These are phyloP conservation scores for Blastocystis sp. DNA, from an alignment of 352 stramenopile genomes.

Conservation along the genomic window DNA sequence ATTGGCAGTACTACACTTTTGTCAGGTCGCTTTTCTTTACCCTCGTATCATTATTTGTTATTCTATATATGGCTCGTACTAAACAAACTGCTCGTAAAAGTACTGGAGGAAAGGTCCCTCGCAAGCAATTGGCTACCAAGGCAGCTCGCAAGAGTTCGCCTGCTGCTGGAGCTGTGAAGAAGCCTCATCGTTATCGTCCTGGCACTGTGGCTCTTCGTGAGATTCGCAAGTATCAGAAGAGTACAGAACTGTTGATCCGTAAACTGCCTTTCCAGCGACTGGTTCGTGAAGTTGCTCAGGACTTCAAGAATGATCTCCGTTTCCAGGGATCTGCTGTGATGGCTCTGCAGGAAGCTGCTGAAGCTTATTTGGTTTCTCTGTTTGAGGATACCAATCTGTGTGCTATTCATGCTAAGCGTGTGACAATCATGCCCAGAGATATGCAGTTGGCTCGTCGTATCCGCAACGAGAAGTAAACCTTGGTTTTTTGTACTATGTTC, in stretches of 20 bases:
- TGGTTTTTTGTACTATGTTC: neutral
- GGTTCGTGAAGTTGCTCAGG: constrained; percentile 74
- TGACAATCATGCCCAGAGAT: constrained; percentile 89
- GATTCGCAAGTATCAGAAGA: constrained; percentile 89
- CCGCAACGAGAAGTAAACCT: constrained; percentile 69
- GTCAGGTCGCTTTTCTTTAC: neutral
- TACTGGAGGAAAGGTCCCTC: constrained; percentile 83
- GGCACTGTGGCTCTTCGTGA: constrained; percentile 78
- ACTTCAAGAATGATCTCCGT: constrained; percentile 87
- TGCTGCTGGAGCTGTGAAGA: constrained; percentile 85
- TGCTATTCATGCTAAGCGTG: constrained; percentile 84
- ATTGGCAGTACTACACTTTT: neutral
- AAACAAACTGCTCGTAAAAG: constrained; percentile 94
- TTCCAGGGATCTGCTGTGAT: constrained; percentile 89
- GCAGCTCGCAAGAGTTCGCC: constrained; percentile 82
- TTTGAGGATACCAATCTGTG: constrained; percentile 86
- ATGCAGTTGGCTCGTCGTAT: constrained; percentile 83
- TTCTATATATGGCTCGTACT: constrained; percentile 74
- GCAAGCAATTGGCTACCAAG: constrained; percentile 86
- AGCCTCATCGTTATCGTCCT: constrained; percentile 72
- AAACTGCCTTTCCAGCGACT: constrained; percentile 69
- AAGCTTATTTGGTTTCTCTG: constrained; percentile 82
- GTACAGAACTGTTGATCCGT: constrained; percentile 87
- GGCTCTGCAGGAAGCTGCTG: constrained; percentile 81
- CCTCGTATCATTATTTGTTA: neutral